Evolutionary conservation across 768 basidiomycete genomes (phyloP), one percentile per base, ranked within the genome.

Genomic region (Auriscalpium orientale): DNA sequence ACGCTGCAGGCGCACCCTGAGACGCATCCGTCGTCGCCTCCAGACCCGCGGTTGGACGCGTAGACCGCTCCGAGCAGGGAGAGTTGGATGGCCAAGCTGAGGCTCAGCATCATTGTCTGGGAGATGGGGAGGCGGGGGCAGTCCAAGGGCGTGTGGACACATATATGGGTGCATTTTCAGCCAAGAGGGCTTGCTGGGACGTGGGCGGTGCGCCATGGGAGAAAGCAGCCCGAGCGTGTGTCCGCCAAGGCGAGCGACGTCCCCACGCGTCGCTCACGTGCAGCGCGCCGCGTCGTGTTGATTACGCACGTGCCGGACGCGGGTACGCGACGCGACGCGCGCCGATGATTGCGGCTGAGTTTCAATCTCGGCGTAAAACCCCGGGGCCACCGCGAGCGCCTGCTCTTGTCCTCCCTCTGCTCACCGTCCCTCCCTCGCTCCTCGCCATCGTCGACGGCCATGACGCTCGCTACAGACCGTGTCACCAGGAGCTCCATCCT

Each of bases 401-500:
- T 45, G 54, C 20, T 50, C 38, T 22, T 49, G 49, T 49, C 20
- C n/a, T 54, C 22, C 46, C 49, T 36, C 58, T 56, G 48, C 49
- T 56, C 51, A 34, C 53, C 49, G 52, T 13, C 35, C 37, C 45
- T 57, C 59, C 61, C 50, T 46, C 51, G 47, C 48, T 58, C 56
- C 48, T 56, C 49, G 22, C 54, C 21, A 20, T 22, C 35, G 35
- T 44, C 35, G 28, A 15, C 20, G 33, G 40, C 38, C 20, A 58
- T 21, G 18, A 68, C 67, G 66, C 63, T 56, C 40, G 51, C 58
- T 40, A 51, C 58, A 22, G 33, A 33, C 13, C 62, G 60, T 38
- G 45, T 52, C 13, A 61, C 53, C 10, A 66, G 66, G 40, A 59
- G 63, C 28, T 64, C 69, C 37, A 69, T 72, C 8, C 67, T 72